phyloP scores from a whole-genome alignment of 2,329 filamentous ascomycete genomes.

The Monosporascus sp. region DNA sequence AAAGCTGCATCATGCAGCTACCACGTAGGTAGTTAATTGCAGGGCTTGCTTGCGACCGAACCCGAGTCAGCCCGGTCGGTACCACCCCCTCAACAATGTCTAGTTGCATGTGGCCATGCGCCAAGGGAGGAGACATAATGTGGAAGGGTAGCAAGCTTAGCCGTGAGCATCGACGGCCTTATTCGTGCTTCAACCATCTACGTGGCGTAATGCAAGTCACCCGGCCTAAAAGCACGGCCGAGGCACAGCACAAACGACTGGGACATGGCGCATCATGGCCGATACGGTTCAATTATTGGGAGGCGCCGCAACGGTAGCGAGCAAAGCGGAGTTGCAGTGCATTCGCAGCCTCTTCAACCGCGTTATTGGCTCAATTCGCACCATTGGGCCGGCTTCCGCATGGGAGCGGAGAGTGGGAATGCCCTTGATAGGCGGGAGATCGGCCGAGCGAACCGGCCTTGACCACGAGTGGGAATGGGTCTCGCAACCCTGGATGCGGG shows the following conservation, averaged over 20 bases:
- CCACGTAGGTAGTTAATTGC: not conserved
- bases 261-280: not conserved
- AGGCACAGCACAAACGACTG: not conserved
- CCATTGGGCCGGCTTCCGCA: not conserved
- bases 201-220: not conserved
- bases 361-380: not conserved
- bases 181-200: not conserved
- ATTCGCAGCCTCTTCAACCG: not conserved
- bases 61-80: not conserved
- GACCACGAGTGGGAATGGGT: conserved; percentile 10
- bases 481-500: not conserved
- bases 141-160: not conserved
- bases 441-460: conserved; percentile 11
- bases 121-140: not conserved
- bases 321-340: not conserved
- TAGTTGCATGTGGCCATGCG: not conserved
- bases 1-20: not conserved
- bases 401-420: not conserved
- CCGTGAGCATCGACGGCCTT: not conserved
- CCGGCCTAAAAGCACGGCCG: not conserved
- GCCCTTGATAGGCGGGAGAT: conserved; percentile 13
- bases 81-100: not conserved
- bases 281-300: not conserved
- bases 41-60: not conserved
- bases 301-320: not conserved